Evolutionary conservation across 2,329 filamentous ascomycete genomes (phyloP).

Genomic region (Zymoseptoria passerinii): DNA sequence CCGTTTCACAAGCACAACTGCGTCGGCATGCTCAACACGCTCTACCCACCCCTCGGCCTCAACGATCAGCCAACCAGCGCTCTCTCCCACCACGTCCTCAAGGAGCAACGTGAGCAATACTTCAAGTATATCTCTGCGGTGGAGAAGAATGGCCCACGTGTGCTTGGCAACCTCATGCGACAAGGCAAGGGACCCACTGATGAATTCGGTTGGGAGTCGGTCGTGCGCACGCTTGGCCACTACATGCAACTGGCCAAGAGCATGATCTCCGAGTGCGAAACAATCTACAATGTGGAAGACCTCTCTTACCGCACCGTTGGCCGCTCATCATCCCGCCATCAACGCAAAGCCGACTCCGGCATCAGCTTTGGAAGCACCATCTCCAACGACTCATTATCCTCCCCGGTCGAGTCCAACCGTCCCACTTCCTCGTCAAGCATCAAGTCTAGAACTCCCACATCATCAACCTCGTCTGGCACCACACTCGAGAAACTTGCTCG

Average conservation of each 20-base stretch:
- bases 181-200: constrained; percentile 46
- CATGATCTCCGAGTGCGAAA: constrained; percentile 52
- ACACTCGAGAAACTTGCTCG: constrained; percentile 53
- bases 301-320: constrained; percentile 19
- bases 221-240: constrained; percentile 44
- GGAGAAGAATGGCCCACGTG: constrained; percentile 46
- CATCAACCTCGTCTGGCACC: constrained; percentile 33
- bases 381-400: constrained; percentile 14
- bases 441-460: constrained; percentile 29
- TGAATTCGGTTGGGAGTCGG: constrained; percentile 47
- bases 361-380: constrained; percentile 46
- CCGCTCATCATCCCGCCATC: constrained; percentile 31
- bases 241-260: constrained; percentile 52
- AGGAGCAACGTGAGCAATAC: constrained; percentile 51
- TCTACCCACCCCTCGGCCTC: constrained; percentile 50
- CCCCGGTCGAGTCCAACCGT: constrained; percentile 16
- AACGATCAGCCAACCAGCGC: constrained; percentile 42
- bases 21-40: constrained; percentile 59
- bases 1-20: constrained; percentile 59
- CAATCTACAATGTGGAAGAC: constrained; percentile 39
- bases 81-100: constrained; percentile 45
- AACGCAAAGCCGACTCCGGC: constrained; percentile 55
- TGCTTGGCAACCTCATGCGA: constrained; percentile 47
- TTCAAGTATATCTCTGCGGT: constrained; percentile 54
- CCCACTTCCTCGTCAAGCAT: constrained; percentile 16